Evolutionary conservation across 75 land plant species (phyloP).

Genomic region (Ceratopteris richardii): DNA sequence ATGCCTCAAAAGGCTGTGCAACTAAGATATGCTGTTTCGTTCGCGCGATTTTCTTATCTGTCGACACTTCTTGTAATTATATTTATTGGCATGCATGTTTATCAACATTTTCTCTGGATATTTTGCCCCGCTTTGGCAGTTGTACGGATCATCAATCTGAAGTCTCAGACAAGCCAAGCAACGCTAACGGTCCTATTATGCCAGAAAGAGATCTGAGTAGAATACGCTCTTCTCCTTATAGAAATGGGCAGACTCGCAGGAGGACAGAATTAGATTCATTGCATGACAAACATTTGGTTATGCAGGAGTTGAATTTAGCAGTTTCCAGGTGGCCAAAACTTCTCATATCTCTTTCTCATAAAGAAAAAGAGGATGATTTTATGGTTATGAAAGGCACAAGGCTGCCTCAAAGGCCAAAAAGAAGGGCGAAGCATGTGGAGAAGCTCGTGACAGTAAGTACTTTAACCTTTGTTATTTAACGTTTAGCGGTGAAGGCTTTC

Average conservation of each 20-base stretch:
- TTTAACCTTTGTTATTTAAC: background rate
- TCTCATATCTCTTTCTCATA: conserved; percentile 36
- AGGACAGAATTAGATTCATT: background rate
- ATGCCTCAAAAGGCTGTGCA: no score
- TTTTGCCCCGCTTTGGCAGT: no score
- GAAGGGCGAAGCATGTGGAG: conserved; percentile 29
- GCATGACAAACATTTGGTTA: background rate
- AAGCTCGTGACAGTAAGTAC: conserved; percentile 20
- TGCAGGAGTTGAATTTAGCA: background rate
- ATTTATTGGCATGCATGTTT: no score
- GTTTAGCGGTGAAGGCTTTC: no score
- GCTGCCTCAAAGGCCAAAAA: conserved; percentile 56
- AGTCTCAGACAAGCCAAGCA: no score
- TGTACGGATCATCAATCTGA: no score
- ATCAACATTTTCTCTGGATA: no score
- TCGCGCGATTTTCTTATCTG: no score
- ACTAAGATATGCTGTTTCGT: no score
- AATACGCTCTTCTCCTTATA: background rate
- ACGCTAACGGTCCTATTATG: background rate
- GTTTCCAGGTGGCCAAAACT: conserved; percentile 46
- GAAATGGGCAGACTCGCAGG: background rate
- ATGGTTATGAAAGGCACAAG: conserved; percentile 65
- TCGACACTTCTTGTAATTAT: no score
- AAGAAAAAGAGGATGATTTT: conserved; percentile 74
- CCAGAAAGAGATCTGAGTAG: background rate